A percentile compares a stretch with the other conserved stretches of the same genome.
Conservation (phyloP, 2,329 filamentous ascomycete species). For the Fusarium nelsonii region DNA sequence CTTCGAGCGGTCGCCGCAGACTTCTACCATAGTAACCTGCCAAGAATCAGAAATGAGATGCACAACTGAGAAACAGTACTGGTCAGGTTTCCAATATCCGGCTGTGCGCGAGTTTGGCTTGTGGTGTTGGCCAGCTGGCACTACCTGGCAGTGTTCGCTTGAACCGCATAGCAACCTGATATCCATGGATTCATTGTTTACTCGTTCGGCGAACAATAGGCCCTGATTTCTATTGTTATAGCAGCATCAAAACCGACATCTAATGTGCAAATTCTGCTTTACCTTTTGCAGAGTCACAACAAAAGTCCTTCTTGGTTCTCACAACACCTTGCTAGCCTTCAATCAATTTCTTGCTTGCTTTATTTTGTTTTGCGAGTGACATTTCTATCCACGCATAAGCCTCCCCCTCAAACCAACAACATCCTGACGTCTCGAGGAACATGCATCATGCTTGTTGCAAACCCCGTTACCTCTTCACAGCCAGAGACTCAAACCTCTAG, state of each 20-base stretch:
- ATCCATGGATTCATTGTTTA: constrained; percentile 5
- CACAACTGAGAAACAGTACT: too few relatives aligned
- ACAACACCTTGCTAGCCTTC: background rate
- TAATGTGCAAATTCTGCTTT: background rate
- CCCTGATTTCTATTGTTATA: background rate
- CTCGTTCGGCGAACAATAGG: background rate
- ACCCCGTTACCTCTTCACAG: constrained; percentile 4
- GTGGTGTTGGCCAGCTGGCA: constrained; percentile 7
- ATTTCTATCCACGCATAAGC: background rate
- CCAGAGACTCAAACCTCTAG: background rate
- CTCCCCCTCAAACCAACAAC: background rate
- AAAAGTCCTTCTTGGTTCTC: background rate
- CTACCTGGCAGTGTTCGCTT: constrained; percentile 7
- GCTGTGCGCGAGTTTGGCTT: background rate
- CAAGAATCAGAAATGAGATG: too few relatives aligned
- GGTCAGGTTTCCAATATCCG: background rate
- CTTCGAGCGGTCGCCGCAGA: too few relatives aligned
- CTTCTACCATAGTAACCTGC: too few relatives aligned
- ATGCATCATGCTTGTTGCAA: constrained; percentile 5
- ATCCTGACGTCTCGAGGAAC: background rate
- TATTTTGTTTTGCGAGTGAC: background rate
- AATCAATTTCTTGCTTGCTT: background rate
- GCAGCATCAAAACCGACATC: background rate
- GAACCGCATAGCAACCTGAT: background rate
- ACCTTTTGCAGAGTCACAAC: background rate